Base-by-base conservation (phyloP, 2,329 filamentous ascomycete species). In the Hymenoscyphus albidus region DNA sequence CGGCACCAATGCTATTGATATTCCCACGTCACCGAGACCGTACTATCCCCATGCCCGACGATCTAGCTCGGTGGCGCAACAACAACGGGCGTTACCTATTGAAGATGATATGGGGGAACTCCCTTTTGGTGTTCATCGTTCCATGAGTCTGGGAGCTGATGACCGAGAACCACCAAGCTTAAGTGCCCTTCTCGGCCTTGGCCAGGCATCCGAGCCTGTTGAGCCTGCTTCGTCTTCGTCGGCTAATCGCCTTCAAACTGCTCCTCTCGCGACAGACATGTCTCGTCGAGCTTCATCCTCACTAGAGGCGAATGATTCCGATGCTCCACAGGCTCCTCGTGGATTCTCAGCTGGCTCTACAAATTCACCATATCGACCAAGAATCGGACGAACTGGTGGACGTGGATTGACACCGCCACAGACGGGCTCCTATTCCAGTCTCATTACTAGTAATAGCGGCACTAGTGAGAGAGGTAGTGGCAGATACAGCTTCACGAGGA, bases 41-140 rank as follows among this genome's bases (percentile, higher is more conserved):
- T 78, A 79, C 38, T 80, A 79, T 38, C 80, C 80, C 2, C 81
- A 84, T 67, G 81, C 80, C 57, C 80, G 89, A 62, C 81, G 88
- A n/a, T 86, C 88, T 1, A 91, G 87, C 75, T 91, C 89, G 2
- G 88, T 86, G 6, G 87, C 85, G 2, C 87, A 89, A 68, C 85
- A 88, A 70, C 83, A 85, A 58, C 81, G 86, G 40, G 77, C 80
- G 10, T 67, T 81, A 32, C 76, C 76, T 10, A 83, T 87, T 31
- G 82, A 88, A 1, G 88, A 89, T 7, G 85, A 88, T 6, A 77
- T 80, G n/a, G 72, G 74, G 0, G 88, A 90, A 39, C 76, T 84
- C 6, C 83, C 86, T 16, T 83, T 86, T 71, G 86, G 82, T 22
- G 81, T 80, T 18, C 82, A 90, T 70, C 85, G 88, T 39, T 90